Conservation (phyloP, 2,329 filamentous ascomycete genomes). For the Aureobasidium sp. region DNA sequence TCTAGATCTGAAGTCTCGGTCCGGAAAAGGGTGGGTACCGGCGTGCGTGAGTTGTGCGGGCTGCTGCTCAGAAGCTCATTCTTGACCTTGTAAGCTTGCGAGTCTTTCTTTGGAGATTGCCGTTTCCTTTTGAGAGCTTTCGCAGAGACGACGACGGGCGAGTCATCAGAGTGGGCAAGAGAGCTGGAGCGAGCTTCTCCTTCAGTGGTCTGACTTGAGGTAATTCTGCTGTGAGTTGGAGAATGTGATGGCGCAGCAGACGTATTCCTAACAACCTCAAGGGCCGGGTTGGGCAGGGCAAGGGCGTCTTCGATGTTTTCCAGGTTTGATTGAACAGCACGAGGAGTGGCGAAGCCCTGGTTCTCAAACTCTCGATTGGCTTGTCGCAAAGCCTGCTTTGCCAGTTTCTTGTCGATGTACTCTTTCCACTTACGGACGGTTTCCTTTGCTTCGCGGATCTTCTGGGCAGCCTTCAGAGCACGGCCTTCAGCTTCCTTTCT, state of each 20-base stretch:
- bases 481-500: slow-evolving; percentile 4
- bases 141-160: slow-evolving; percentile 34
- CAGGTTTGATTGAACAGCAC: not conserved
- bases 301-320: not conserved
- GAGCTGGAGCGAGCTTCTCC: slow-evolving; percentile 21
- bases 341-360: slow-evolving; percentile 6
- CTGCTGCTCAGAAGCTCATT: slow-evolving; percentile 31
- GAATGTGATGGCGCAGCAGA: not conserved
- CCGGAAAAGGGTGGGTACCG: slow-evolving; percentile 20
- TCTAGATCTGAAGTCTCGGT: slow-evolving; percentile 39
- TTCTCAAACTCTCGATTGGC: not conserved
- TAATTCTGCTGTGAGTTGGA: slow-evolving; percentile 13
- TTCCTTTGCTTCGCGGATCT: slow-evolving; percentile 2
- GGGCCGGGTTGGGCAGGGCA: not conserved
- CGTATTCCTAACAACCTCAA: not conserved
- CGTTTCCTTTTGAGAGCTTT: slow-evolving; percentile 37
- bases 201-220: slow-evolving; percentile 38
- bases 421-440: slow-evolving; percentile 25
- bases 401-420: slow-evolving; percentile 25
- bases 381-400: slow-evolving; percentile 16
- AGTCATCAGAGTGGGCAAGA: slow-evolving; percentile 23
- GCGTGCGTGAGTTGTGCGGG: slow-evolving; percentile 18
- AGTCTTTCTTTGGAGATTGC: slow-evolving; percentile 18
- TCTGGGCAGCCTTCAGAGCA: slow-evolving; percentile 10
- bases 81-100: slow-evolving; percentile 27